Conservation (phyloP, 257 asterid species). For the Solanum chaucha region DNA sequence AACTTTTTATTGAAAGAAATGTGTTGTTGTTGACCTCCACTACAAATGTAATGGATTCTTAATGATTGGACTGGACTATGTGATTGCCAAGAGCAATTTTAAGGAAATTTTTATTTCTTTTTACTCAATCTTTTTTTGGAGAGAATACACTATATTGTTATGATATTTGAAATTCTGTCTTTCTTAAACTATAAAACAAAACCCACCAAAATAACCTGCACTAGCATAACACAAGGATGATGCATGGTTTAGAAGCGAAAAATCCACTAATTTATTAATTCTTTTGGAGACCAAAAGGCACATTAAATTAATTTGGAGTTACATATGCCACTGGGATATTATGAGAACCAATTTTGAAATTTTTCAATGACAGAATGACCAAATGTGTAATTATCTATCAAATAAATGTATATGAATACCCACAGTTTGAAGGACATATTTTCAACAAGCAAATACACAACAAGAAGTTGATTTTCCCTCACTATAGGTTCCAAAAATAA, state of each 20-base stretch:
- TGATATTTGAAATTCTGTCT: not conserved
- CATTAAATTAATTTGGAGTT: not conserved
- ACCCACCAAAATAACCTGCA: not conserved
- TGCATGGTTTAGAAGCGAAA: not conserved
- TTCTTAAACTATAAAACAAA: not conserved
- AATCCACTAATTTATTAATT: not conserved
- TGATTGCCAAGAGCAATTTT: not conserved
- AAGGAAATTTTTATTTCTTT: not conserved
- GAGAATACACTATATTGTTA: not conserved
- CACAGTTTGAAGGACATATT: not conserved
- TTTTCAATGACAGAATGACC: not conserved
- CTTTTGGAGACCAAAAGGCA: not conserved
- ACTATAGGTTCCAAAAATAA: not conserved
- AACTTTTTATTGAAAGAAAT: not conserved
- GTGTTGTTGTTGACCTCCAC: not conserved
- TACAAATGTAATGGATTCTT: not conserved
- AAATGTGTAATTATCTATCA: not conserved
- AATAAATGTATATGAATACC: not conserved
- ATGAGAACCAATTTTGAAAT: not conserved
- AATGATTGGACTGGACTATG: not conserved
- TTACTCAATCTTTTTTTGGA: not conserved
- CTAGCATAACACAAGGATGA: not conserved
- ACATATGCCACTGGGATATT: not conserved
- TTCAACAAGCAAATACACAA: not conserved
- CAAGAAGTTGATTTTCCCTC: not conserved